Evolutionary conservation across 495 filamentous ascomycete genomes (phyloP).

Genomic region (Aspergillus diversus): DNA sequence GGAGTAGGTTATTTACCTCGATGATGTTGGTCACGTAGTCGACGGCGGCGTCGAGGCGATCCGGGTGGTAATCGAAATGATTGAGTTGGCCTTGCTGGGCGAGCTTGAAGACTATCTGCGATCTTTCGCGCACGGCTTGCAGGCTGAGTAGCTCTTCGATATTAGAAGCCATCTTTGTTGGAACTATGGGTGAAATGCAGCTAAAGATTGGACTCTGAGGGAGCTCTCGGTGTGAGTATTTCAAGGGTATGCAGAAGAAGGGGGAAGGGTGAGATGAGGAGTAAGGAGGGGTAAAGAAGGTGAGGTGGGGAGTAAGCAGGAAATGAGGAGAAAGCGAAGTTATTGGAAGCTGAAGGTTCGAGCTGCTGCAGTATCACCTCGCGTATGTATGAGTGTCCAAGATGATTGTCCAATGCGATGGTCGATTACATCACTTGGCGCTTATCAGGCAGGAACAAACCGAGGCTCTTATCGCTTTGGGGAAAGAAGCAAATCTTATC

Average conservation of each 20-base stretch:
- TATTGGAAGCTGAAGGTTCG: too few relatives aligned
- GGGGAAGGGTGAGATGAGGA: not conserved
- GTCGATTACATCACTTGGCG: not conserved
- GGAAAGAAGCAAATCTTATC: slow-evolving; percentile 17
- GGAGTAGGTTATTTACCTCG: slow-evolving; percentile 24
- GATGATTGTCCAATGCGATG: not conserved
- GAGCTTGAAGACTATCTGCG: slow-evolving; percentile 34
- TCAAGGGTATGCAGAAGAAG: not conserved
- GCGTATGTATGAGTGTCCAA: not conserved
- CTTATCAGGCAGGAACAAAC: slow-evolving; percentile 8
- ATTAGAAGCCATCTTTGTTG: slow-evolving; percentile 20
- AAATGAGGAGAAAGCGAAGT: too few relatives aligned
- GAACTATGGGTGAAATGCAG: not conserved
- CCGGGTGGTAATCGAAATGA: slow-evolving; percentile 39
- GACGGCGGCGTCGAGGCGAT: slow-evolving; percentile 32
- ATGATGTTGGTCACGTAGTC: slow-evolving; percentile 41
- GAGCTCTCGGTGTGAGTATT: not conserved
- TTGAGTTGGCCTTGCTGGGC: slow-evolving; percentile 36
- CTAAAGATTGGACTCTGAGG: not conserved
- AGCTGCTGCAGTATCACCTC: not conserved
- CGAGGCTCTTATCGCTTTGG: not conserved
- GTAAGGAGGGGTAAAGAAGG: not conserved
- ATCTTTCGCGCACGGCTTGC: slow-evolving; percentile 40
- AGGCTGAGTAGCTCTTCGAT: slow-evolving; percentile 41
- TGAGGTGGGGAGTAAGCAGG: too few relatives aligned